Base-by-base conservation (phyloP, 1,139 yeast species). In the Hyphopichia pseudoburtonii region DNA sequence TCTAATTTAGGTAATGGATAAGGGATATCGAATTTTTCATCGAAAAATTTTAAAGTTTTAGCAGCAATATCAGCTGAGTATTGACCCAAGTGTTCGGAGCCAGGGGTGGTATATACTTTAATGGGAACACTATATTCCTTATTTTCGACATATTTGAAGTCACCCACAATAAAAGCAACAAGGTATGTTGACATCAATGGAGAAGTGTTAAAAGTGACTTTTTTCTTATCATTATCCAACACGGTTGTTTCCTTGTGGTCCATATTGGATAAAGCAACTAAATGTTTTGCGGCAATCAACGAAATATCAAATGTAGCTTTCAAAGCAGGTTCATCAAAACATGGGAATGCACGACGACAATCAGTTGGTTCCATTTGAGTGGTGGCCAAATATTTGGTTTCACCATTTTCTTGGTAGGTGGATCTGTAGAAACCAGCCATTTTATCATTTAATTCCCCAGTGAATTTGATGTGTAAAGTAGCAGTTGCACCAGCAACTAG, bases 341-440 rank as follows among this genome's bases (percentile, higher is more conserved):
- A 86, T 16, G 96, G 96, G 70, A 88, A 87, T 3, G 96, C 95
- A 48, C 90, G 75, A 52, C 96, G 78, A 46, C 95, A 90, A 57
- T 86, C 95, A 12, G 94, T 84, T 19, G 95, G 83, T 62, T 88
- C 96, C 70, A 88, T 84, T 62, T 88, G 96, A 8, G 96, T 86
- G 29, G 94, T 81, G 24, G 87, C 81, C 73, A 86, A 76, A 49
- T 75, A 75, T 49, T 80, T 77, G 24, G 76, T 76, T 37, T 70
- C 68, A n/a, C 86, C 88, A 45, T 78, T 74, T 42, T 69, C 74
- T 46, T 66, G 63, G 59, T 86, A 87, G 32, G 77, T 65, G 5
- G 95, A 85, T 50, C 86, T 73, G 66, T 88, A 88, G 64, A 88
- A 87, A 6, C 95, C 96, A 28, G 88, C 86, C 95, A 87, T 86